Base-by-base conservation (phyloP, 2,329 filamentous ascomycete genomes). In the Monilinia fructicola region DNA sequence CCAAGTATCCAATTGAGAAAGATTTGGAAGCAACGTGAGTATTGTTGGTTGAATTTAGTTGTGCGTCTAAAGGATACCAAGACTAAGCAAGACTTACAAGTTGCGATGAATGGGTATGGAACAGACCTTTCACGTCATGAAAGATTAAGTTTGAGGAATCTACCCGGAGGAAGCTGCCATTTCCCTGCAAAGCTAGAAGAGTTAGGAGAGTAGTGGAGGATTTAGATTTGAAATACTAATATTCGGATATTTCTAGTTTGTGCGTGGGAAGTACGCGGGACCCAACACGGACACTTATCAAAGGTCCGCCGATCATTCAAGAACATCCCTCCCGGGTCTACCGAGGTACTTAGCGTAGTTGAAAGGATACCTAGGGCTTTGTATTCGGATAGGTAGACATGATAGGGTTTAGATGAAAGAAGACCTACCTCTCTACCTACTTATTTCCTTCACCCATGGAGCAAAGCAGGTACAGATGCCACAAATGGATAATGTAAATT, bases 91-190 rank as follows among this genome's bases (percentile, higher is more conserved):
- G 38, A 14, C n/a, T n/a, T n/a, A 9, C 3, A 11, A 14, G 38
- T 2, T 14, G 7, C 10, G 7, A 40, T 14, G 38, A 14, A 40
- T 21, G 4, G 18, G 26, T 58, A 58, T 44, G 55, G 55, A 46
- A 58, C 26, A 40, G 23, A 16, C 56, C 56, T 21, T 21, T 46
- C n/a, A 46, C 9, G 40, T 23, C 40, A n/a, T 48, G 21, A 48
- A 42, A 18, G n/a, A 31, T 31, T 59, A 14, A 18, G 6, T 11
- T 46, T 53, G 26, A 26, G 12, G 40, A 59, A 9, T 31, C 14
- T 16, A 46, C 31, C 55, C 55, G 55, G 46, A 26, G 42, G 40
- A 59, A 59, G 55, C 40, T 46, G 54, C 54, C 54, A n/a, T 55
- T 9, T 58, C 40, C 31, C 18, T 21, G 40, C 6, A 9, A 38